phyloP scores from a whole-genome alignment of 1,284 basidiomycete species.

The Apiotrichum brassicae region DNA sequence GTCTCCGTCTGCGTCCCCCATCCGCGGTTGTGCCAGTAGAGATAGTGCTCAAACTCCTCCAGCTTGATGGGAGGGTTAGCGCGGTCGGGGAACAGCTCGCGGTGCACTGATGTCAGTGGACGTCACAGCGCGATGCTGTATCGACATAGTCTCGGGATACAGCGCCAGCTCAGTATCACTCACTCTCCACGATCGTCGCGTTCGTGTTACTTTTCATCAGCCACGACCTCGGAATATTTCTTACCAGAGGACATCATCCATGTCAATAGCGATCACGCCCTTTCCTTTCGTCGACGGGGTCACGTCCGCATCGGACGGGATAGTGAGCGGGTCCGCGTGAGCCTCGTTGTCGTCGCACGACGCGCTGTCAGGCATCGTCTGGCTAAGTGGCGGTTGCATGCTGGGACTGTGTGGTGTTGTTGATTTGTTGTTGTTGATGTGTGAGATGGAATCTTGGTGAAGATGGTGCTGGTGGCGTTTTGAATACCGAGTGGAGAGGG shows the following conservation, averaged over 20 bases:
- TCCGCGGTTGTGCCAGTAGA: conserved; percentile 59
- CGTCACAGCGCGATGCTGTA: too few species aligned
- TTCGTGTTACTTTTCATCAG: conserved; percentile 54
- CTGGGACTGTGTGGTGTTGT: too few species aligned
- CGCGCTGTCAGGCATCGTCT: background rate
- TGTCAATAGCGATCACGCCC: conserved; percentile 33
- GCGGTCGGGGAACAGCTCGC: conserved; percentile 53
- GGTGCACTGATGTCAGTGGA: conserved; percentile 56
- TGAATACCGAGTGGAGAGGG: too few species aligned
- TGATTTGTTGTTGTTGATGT: too few species aligned
- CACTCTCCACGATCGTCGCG: conserved; percentile 59
- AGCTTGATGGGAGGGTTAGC: conserved; percentile 50
- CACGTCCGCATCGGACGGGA: conserved; percentile 9
- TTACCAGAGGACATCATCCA: conserved; percentile 28
- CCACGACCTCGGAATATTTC: background rate
- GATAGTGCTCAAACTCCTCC: conserved; percentile 58
- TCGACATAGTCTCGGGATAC: too few species aligned
- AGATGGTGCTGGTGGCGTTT: too few species aligned
- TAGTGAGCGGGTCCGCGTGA: conserved; percentile 11
- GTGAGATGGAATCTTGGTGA: too few species aligned
- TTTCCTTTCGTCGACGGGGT: conserved; percentile 4
- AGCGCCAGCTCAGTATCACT: too few species aligned
- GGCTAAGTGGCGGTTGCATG: too few species aligned
- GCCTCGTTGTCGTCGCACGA: conserved; percentile 1
- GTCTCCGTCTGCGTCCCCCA: conserved; percentile 60